Evolutionary conservation across 1,139 yeast genomes (phyloP).

Genomic region (Hemisphaericaspora subhashii): DNA sequence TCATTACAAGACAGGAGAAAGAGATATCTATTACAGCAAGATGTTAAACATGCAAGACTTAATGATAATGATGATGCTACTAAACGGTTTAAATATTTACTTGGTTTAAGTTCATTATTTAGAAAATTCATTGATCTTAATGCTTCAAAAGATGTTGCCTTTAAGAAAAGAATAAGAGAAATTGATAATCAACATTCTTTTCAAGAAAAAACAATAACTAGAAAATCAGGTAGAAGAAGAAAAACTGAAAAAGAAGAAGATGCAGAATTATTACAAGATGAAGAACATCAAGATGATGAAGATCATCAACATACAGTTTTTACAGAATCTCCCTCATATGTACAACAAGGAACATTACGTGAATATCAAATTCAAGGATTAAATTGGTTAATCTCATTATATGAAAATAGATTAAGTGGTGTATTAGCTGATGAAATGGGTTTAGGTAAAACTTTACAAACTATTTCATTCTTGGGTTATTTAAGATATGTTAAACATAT

Average conservation of each 20-base stretch:
- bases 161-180: constrained; percentile 50
- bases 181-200: constrained; percentile 38
- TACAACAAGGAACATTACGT: constrained; percentile 64
- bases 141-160: constrained; percentile 70
- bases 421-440: constrained; percentile 55
- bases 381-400: constrained; percentile 47
- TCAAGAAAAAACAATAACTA: constrained; percentile 19
- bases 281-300: constrained; percentile 55
- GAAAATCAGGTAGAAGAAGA: constrained; percentile 29
- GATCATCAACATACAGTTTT: constrained; percentile 56
- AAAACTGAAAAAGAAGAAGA: constrained; percentile 92
- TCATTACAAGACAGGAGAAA: constrained; percentile 39
- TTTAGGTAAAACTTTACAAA: constrained; percentile 49
- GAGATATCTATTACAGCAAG: constrained; percentile 50
- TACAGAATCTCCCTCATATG: constrained; percentile 76
- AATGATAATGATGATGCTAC: constrained; percentile 72
- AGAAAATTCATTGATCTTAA: constrained; percentile 84
- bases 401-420: constrained; percentile 46
- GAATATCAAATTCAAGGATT: constrained; percentile 66
- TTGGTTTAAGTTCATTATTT: constrained; percentile 82
- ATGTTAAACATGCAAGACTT: constrained; percentile 53
- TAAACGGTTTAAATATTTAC: constrained; percentile 73
- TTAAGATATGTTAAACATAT: constrained; percentile 72
- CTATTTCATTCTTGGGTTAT: constrained; percentile 73
- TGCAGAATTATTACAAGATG: constrained; percentile 79